These are phyloP conservation scores for Protomyces inundatus DNA, from an alignment of 1,139 yeast species.

Conservation along the genomic window DNA sequence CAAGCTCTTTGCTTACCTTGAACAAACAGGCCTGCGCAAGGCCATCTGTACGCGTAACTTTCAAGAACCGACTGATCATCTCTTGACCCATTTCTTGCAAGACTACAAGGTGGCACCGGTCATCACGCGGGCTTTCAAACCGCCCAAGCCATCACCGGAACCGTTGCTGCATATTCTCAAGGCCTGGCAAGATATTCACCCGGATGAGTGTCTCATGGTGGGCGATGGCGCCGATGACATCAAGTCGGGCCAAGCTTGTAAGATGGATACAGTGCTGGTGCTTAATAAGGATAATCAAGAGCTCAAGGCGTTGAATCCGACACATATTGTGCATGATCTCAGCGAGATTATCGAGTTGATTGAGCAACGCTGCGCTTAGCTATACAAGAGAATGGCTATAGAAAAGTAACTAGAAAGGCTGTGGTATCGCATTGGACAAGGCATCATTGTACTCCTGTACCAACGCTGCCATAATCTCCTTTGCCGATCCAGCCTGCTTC, in stretches of 20 bases:
- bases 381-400: background rate
- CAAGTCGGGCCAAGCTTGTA: constrained; percentile 55
- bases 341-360: constrained; percentile 14
- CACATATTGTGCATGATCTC: constrained; percentile 13
- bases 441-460: constrained; percentile 23
- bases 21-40: constrained; percentile 41
- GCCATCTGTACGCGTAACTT: constrained; percentile 60
- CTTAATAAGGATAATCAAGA: constrained; percentile 11
- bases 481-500: constrained; percentile 26
- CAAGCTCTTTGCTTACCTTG: constrained; percentile 40
- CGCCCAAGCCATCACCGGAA: constrained; percentile 61
- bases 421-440: background rate
- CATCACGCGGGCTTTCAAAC: constrained; percentile 56
- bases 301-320: background rate
- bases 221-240: constrained; percentile 66
- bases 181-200: constrained; percentile 42
- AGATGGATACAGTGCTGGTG: constrained; percentile 51
- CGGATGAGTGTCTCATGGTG: constrained; percentile 54
- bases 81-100: constrained; percentile 45
- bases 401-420: background rate
- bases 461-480: constrained; percentile 19
- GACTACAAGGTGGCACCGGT: constrained; percentile 47
- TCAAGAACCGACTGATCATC: constrained; percentile 42
- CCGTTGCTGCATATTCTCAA: constrained; percentile 53
- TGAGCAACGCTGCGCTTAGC: background rate